Base-by-base conservation (phyloP, 2,329 filamentous ascomycete genomes). In the Graphilbum ipis-grandicollis region DNA sequence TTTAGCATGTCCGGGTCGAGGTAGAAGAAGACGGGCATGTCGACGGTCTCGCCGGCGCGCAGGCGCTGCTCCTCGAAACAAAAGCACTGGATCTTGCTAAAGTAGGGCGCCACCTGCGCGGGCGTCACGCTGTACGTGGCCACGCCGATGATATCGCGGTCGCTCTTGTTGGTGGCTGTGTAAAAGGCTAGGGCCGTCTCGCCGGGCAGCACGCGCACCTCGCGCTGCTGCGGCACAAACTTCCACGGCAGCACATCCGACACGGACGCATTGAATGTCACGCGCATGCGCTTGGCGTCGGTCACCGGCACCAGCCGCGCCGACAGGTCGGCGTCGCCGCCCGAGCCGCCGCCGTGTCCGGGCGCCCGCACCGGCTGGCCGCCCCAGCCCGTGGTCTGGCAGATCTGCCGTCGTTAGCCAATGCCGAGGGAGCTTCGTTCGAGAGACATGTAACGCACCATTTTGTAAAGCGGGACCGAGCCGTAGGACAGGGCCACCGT, bases 11-110 rank as follows among this genome's bases (percentile, higher is more conserved):
- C 90, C 1, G 90, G 90, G 52, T 98, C 90, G 46, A 98, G 80
- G 57, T 96, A 98, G 60, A 98, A 98, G 58, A 98, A 98, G 1
- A 98, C 92, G 0, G 90, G 92, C 92, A 98, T 98, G 56, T 98
- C 90, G 37, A 98, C 90, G 32, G 85, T 90, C 66, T 98, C 92
- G 32, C 88, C 86, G 6, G 86, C 86, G 53, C 90, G 88, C 46
- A 98, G 59, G 43, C 92, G 70, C 66, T 98, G 90, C 58, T 85
- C 88, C 62, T 98, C 90, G 50, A 98, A 98, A 58, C 90, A 98
- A 58, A 98, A 98, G 53, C 90, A 98, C 58, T 98, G 90, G 33
- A 98, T 98, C 69, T 98, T 98, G 71, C 82, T 92, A 54, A 98
- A 98, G 56, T 98, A 98, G 1, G 84, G 86, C 31, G 90, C 88